Percentiles rank a stretch among this genome's conserved stretches.
These are phyloP conservation scores for Drechslerella coelobrocha DNA, from an alignment of 2,329 filamentous ascomycete genomes.

Conservation along the genomic window DNA sequence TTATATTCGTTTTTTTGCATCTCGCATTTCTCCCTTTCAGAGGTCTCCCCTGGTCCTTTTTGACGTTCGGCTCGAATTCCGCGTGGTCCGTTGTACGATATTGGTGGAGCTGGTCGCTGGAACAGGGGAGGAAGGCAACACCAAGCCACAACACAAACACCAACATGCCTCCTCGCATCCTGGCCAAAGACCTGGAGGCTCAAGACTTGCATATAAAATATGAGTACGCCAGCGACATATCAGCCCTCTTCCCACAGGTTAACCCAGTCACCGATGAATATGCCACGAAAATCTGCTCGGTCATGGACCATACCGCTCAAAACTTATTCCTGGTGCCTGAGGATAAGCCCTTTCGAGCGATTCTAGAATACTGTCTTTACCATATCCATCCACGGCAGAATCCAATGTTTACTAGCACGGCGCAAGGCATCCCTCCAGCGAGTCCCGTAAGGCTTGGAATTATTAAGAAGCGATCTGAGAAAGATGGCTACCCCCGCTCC, in stretches of 20 bases:
- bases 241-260: conserved; percentile 16
- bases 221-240: conserved; percentile 33
- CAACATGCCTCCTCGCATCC: conserved; percentile 42
- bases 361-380: conserved; percentile 28
- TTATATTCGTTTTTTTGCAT: too few relatives aligned
- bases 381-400: conserved; percentile 22
- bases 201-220: conserved; percentile 44
- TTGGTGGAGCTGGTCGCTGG: too few relatives aligned
- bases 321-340: conserved; percentile 19
- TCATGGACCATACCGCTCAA: conserved; percentile 34
- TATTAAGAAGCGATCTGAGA: neutral
- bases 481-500: conserved; percentile 17
- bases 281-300: conserved; percentile 20
- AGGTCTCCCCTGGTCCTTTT: too few relatives aligned
- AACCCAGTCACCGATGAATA: conserved; percentile 26
- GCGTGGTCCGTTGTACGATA: too few relatives aligned
- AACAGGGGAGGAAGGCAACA: conserved; percentile 1
- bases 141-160: conserved; percentile 3
- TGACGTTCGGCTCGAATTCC: too few relatives aligned
- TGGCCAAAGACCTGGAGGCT: conserved; percentile 29
- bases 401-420: conserved; percentile 28
- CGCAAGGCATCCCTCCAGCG: neutral
- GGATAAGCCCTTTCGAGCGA: conserved; percentile 26
- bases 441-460: neutral
- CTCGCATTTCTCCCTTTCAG: too few relatives aligned